Percentiles rank a stretch among this genome's conserved stretches.
Conservation (phyloP, 2,329 filamentous ascomycete genomes). For the Tolypocladium paradoxum region DNA sequence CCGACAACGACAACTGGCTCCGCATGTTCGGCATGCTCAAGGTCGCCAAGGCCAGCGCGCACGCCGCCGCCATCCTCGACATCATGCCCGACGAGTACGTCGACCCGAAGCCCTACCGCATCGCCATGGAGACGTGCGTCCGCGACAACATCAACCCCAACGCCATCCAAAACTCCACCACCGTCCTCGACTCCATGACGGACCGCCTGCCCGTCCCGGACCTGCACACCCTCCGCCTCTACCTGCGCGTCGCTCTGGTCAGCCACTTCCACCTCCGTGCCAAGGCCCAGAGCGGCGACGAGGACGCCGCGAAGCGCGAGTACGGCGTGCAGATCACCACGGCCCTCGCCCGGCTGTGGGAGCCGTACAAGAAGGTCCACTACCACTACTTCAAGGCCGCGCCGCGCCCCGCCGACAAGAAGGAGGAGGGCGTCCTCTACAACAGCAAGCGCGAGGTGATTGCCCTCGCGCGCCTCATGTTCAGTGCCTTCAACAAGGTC, state of each 20-base stretch:
- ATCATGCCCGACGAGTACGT: conserved; percentile 37
- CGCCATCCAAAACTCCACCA: conserved; percentile 52
- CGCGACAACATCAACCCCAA: conserved; percentile 69
- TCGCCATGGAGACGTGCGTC: conserved; percentile 63
- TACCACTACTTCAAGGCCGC: conserved; percentile 22
- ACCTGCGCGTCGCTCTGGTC: conserved; percentile 44
- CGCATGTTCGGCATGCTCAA: conserved; percentile 58
- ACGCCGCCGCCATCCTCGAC: conserved; percentile 48
- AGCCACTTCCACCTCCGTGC: conserved; percentile 29
- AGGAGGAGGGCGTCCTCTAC: conserved; percentile 16
- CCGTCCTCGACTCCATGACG: conserved; percentile 55
- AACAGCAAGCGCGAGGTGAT: conserved; percentile 30
- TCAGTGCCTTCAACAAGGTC: conserved; percentile 33
- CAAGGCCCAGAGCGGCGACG: conserved; percentile 17
- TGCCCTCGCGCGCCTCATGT: conserved; percentile 34
- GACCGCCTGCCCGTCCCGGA: conserved; percentile 32
- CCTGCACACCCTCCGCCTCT: conserved; percentile 37
- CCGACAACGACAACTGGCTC: conserved; percentile 62
- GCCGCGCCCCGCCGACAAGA: conserved; percentile 11
- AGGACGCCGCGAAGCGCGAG: conserved; percentile 24
- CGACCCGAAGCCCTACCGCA: conserved; percentile 48
- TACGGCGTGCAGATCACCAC: conserved; percentile 39
- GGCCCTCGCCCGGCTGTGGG: conserved; percentile 41
- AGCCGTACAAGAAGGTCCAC: conserved; percentile 31
- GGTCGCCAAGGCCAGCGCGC: conserved; percentile 52